Base-by-base conservation (phyloP, 306 rosid genomes). In the Casuarina equisetifolia region DNA sequence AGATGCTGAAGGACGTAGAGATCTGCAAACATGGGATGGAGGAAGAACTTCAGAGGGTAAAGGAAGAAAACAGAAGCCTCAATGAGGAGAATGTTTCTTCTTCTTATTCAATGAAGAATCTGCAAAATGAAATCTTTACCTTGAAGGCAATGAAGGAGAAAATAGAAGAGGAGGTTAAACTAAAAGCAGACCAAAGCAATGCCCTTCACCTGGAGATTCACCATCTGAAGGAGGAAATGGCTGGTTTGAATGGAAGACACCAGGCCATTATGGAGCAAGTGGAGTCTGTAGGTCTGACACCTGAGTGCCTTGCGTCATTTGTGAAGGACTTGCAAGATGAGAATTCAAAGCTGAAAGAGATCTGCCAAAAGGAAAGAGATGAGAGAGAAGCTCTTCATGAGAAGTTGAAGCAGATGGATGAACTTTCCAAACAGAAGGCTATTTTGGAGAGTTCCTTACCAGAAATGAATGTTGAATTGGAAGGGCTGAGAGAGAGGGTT, bases 81-180 rank as follows among this genome's bases (percentile, higher is more conserved):
- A 84, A 80, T 75, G 90, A 85, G 63, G 83, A 88, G 77, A 88
- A 85, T 79, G 74, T 78, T 50, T 86, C 92, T 75, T 84, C 91
- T 63, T 80, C 88, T 3, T 32, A 46, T 45, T 85, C 88, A 7
- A 76, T 91, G 19, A 72, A 85, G 82, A 82, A 81, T 81, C 87
- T 93, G 83, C 94, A 91, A 82, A 84, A 69, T 17, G 98, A 96
- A 82, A 85, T 92, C 61, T 86, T 83, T 10, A 84, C 81, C 85
- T 87, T 96, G 87, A 96, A 87, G 91, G 90, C 78, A 80, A 89
- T 96, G 76, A 96, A 96, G 82, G 94, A 91, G 73, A 93, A 90
- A 79, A 93, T 96, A 67, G 99, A 91, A 69, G 88, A 68, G 12
- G 91, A 90, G 69, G 90, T 96, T 72, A 48, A 82, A 1, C 57